These are phyloP conservation scores for Leucogyrophana mollusca DNA, from an alignment of 768 basidiomycete species.

Conservation along the genomic window DNA sequence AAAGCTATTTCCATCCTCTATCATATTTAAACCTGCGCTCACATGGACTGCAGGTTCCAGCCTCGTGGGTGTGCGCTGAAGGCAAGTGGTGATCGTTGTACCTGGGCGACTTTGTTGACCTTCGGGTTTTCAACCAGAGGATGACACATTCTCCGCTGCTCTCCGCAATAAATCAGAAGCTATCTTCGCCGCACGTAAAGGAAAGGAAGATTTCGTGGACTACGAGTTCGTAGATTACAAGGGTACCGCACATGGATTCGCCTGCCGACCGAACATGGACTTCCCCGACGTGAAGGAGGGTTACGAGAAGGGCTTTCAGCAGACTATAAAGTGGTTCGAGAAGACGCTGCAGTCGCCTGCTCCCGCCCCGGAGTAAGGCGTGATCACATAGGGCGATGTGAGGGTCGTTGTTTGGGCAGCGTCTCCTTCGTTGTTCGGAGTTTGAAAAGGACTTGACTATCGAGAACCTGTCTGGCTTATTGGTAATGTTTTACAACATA, in stretches of 20 bases:
- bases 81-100: slow-evolving; percentile 14
- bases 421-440: too few species aligned
- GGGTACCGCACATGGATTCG: slow-evolving; percentile 48
- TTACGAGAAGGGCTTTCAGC: slow-evolving; percentile 43
- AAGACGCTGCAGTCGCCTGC: too few species aligned
- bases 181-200: slow-evolving; percentile 28
- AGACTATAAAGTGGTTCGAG: slow-evolving; percentile 40
- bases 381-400: too few species aligned
- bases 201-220: slow-evolving; percentile 24
- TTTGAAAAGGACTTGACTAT: too few species aligned
- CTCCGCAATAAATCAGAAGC: slow-evolving; percentile 28
- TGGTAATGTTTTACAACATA: too few species aligned
- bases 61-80: slow-evolving; percentile 37
- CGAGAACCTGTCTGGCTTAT: too few species aligned
- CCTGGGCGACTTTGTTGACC: neutral
- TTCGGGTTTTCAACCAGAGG: slow-evolving; percentile 24
- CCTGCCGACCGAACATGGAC: slow-evolving; percentile 42
- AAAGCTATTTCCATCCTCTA: neutral
- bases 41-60: too few species aligned
- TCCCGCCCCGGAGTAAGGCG: too few species aligned
- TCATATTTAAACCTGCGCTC: too few species aligned
- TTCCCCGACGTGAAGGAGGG: slow-evolving; percentile 42
- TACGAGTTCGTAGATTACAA: slow-evolving; percentile 38
- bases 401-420: too few species aligned
- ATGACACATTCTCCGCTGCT: slow-evolving; percentile 21